Conservation (phyloP, 345 rosid species). For the Odontarrhena argentea region DNA sequence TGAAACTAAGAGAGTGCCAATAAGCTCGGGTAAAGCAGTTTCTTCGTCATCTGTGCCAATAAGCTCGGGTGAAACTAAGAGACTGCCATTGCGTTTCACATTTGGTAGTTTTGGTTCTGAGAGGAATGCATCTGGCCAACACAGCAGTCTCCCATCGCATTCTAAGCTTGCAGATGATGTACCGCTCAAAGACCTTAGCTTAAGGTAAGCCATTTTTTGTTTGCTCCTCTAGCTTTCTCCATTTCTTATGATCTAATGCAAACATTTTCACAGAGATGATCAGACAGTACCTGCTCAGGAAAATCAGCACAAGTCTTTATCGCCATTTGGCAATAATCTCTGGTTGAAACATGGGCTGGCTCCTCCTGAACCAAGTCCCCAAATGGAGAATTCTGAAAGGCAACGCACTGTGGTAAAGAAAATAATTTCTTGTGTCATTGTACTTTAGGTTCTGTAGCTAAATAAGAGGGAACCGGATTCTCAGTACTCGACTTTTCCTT, state of each 20-base stretch:
- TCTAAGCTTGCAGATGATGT: slow-evolving; percentile 42
- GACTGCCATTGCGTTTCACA: slow-evolving; percentile 45
- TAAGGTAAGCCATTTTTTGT: slow-evolving; percentile 29
- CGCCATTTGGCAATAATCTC: slow-evolving; percentile 57
- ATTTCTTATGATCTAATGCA: not conserved
- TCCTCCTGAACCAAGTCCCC: slow-evolving; percentile 61
- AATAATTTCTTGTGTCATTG: not conserved
- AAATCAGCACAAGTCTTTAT: slow-evolving; percentile 63
- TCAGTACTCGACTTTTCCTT: slow-evolving; percentile 63
- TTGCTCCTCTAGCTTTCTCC: slow-evolving; percentile 16
- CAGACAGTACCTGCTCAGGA: slow-evolving; percentile 56
- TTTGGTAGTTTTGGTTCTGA: slow-evolving; percentile 67
- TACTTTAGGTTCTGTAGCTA: no score
- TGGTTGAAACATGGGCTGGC: slow-evolving; percentile 52
- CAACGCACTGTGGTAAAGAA: slow-evolving; percentile 60
- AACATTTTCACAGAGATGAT: slow-evolving; percentile 33
- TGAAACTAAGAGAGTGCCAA: slow-evolving; percentile 44
- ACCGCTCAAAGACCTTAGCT: not conserved
- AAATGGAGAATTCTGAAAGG: slow-evolving; percentile 56
- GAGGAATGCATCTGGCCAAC: slow-evolving; percentile 4
- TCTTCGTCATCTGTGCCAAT: slow-evolving; percentile 40
- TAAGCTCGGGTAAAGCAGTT: slow-evolving; percentile 47
- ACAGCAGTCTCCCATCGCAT: slow-evolving; percentile 44
- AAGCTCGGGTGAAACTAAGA: no score
- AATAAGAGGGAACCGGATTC: slow-evolving; percentile 55